Conservation (phyloP, 176 grass and related monocot genomes). For the Phoenix dactylifera region DNA sequence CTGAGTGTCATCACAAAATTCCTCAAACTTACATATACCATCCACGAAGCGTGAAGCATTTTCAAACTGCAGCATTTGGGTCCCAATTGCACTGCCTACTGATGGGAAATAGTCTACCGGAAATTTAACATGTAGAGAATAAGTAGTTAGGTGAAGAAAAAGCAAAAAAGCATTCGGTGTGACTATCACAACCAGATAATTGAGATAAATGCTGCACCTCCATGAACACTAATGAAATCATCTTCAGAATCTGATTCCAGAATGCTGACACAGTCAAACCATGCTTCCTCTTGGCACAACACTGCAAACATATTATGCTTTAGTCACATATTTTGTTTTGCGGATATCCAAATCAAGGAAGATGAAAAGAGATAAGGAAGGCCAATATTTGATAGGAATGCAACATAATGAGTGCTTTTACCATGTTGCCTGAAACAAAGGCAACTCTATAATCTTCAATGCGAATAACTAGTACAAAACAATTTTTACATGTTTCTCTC, state of each 20-base stretch:
- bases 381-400: too few species aligned
- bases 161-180: too few species aligned
- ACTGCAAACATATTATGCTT: constrained; percentile 32
- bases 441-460: too few species aligned
- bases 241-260: constrained; percentile 91
- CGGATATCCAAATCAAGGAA: background rate
- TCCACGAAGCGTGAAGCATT: constrained; percentile 47
- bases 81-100: constrained; percentile 24
- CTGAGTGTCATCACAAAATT: constrained; percentile 31
- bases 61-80: constrained; percentile 53
- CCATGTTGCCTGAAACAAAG: too few species aligned
- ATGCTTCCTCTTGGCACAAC: constrained; percentile 81
- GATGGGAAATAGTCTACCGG: constrained; percentile 52
- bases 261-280: constrained; percentile 86
- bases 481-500: too few species aligned
- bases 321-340: background rate
- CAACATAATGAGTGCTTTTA: too few species aligned
- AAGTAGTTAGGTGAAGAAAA: background rate
- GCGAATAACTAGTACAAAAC: too few species aligned
- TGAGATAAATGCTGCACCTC: constrained; percentile 33
- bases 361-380: background rate
- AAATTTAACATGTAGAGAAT: background rate
- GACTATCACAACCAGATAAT: too few species aligned
- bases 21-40: constrained; percentile 52
- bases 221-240: constrained; percentile 82